A percentile compares a stretch with the other conserved stretches of the same genome.
phyloP scores from a whole-genome alignment of 1,139 yeast species.

The Martiniozyma asiatica region DNA sequence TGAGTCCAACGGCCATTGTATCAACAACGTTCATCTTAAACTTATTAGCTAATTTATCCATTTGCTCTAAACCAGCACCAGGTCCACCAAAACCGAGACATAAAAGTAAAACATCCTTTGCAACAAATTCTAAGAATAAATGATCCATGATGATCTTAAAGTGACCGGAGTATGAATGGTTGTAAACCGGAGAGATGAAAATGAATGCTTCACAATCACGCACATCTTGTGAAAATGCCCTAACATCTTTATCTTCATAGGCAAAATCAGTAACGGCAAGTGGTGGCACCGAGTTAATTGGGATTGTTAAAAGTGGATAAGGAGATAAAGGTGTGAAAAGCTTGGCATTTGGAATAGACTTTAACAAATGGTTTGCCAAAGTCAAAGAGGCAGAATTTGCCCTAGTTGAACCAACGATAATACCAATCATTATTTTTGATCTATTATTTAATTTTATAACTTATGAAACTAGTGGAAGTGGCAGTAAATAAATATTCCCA shows the following conservation, averaged over 20 bases:
- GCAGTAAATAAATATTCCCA: no score
- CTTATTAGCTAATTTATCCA: slow-evolving; percentile 2
- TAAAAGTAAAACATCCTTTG: slow-evolving; percentile 4
- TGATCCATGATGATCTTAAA: slow-evolving; percentile 8
- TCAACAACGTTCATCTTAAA: slow-evolving; percentile 4
- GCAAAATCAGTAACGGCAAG: slow-evolving; percentile 2
- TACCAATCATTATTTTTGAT: slow-evolving; percentile 5
- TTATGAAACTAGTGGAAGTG: no score
- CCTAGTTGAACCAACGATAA: slow-evolving; percentile 8
- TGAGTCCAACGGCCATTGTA: slow-evolving; percentile 1
- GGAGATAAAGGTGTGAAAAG: slow-evolving; percentile 6
- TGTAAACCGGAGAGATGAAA: slow-evolving; percentile 7
- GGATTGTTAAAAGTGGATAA: slow-evolving; percentile 1
- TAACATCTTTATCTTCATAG: slow-evolving; percentile 4
- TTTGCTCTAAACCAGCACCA: slow-evolving; percentile 1
- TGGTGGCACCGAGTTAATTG: slow-evolving; percentile 4
- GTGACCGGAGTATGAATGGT: slow-evolving; percentile 5
- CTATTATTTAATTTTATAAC: no score
- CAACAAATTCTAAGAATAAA: slow-evolving; percentile 4
- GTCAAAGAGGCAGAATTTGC: slow-evolving; percentile 4
- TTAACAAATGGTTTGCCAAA: slow-evolving; percentile 4
- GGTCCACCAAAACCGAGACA: slow-evolving; percentile 4
- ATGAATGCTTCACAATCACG: slow-evolving; percentile 5
- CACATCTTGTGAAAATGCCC: slow-evolving; percentile 2
- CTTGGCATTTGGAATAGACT: neutral